Conservation (phyloP, 1,284 basidiomycete species). For the Cryptococcus deneoformans region DNA sequence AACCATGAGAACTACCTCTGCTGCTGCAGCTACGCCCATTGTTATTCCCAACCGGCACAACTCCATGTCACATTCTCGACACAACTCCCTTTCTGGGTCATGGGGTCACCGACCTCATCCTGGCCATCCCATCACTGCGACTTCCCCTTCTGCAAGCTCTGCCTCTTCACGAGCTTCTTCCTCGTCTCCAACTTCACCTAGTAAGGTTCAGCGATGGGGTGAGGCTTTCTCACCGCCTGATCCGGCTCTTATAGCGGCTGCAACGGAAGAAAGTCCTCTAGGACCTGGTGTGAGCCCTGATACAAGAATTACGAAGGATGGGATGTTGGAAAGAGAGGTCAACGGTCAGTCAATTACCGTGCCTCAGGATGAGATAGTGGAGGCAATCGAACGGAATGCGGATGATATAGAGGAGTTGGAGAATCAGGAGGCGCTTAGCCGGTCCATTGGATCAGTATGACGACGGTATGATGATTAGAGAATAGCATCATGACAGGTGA, state of each 20-base stretch:
- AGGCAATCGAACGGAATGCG: slow-evolving; percentile 29
- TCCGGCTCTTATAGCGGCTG: slow-evolving; percentile 31
- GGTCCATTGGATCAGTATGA: neutral
- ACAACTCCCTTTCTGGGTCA: slow-evolving; percentile 1
- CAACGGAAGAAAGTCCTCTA: slow-evolving; percentile 32
- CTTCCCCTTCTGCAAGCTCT: neutral
- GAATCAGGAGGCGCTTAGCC: slow-evolving; percentile 13
- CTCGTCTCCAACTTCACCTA: slow-evolving; percentile 1
- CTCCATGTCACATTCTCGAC: neutral
- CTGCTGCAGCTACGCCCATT: neutral
- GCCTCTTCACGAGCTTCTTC: slow-evolving; percentile 2
- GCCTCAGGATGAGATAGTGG: slow-evolving; percentile 46
- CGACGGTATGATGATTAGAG: neutral
- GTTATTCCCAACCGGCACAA: neutral
- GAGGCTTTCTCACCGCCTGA: slow-evolving; percentile 40
- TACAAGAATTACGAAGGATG: slow-evolving; percentile 31
- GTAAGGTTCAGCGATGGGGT: slow-evolving; percentile 2
- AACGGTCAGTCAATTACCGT: slow-evolving; percentile 36
- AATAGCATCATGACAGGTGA: neutral
- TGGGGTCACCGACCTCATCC: slow-evolving; percentile 7
- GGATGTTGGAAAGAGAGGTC: slow-evolving; percentile 40
- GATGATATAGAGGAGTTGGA: slow-evolving; percentile 13
- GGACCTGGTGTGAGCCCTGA: slow-evolving; percentile 46
- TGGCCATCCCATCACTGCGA: slow-evolving; percentile 3
- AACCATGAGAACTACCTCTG: neutral